Conservation (phyloP, 768 basidiomycete genomes). For the Naganishia randhawae region DNA sequence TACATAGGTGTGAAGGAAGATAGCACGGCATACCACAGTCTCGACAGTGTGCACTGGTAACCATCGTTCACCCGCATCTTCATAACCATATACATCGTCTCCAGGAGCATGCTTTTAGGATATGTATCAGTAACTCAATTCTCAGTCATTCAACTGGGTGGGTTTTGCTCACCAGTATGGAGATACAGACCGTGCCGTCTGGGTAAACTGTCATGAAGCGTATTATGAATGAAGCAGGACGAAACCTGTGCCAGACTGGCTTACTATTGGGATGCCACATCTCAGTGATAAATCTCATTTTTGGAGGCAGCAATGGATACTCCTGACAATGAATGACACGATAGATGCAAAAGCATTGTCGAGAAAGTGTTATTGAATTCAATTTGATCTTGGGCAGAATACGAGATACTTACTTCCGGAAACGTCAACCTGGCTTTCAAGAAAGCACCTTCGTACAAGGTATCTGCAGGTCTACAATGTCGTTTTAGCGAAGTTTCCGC, state of each 20-base stretch:
- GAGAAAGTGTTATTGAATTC: background rate
- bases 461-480: slow-evolving; percentile 72
- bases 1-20: background rate
- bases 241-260: slow-evolving; percentile 20
- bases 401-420: slow-evolving; percentile 56
- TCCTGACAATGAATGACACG: slow-evolving; percentile 54
- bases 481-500: background rate
- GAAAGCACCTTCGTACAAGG: slow-evolving; percentile 93
- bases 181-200: slow-evolving; percentile 53
- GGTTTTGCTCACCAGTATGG: slow-evolving; percentile 53
- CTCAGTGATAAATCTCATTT: slow-evolving; percentile 62
- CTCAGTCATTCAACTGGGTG: no score
- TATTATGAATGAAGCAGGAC: background rate
- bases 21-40: slow-evolving; percentile 67
- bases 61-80: slow-evolving; percentile 96
- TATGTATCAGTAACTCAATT: background rate
- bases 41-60: slow-evolving; percentile 95
- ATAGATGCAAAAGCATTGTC: background rate
- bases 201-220: slow-evolving; percentile 47
- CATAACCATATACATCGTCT: slow-evolving; percentile 89
- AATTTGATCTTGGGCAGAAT: slow-evolving; percentile 1
- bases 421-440: slow-evolving; percentile 87
- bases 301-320: slow-evolving; percentile 85
- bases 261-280: slow-evolving; percentile 56
- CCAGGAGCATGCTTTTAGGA: slow-evolving; percentile 79